These are phyloP conservation scores for Lactarius deliciosus DNA, from an alignment of 768 basidiomycete genomes.

Conservation along the genomic window DNA sequence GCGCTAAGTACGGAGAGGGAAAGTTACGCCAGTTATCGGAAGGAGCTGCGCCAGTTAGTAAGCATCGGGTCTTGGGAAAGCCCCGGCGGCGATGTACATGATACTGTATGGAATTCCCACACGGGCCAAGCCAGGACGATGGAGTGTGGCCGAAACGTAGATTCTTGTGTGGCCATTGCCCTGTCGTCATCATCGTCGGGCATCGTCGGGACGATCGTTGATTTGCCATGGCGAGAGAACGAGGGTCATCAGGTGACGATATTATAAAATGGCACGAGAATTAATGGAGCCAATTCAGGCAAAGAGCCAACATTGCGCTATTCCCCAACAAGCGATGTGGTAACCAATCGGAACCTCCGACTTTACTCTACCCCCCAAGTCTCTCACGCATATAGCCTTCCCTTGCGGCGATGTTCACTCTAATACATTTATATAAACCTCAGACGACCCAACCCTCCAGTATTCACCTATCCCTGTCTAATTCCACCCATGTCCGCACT, in stretches of 20 bases:
- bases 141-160: neutral
- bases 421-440: slow-evolving; percentile 1
- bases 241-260: neutral
- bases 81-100: neutral
- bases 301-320: neutral
- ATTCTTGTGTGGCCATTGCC: neutral
- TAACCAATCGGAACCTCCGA: slow-evolving; percentile 25
- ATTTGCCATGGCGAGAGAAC: neutral
- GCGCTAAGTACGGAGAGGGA: too few relatives aligned
- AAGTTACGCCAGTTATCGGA: neutral
- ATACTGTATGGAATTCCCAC: neutral
- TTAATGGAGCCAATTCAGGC: neutral
- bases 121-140: neutral
- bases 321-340: slow-evolving; percentile 12
- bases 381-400: slow-evolving; percentile 9
- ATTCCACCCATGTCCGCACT: slow-evolving; percentile 34
- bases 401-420: neutral
- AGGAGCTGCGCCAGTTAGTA: neutral
- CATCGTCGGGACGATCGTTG: neutral
- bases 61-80: neutral
- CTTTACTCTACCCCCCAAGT: slow-evolving; percentile 4
- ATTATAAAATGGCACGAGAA: slow-evolving; percentile 16
- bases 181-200: neutral
- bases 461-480: neutral
- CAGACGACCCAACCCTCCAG: neutral